These are phyloP conservation scores for Saccharomyces hybrid DNA, from an alignment of 1,139 yeast species.

Conservation along the genomic window DNA sequence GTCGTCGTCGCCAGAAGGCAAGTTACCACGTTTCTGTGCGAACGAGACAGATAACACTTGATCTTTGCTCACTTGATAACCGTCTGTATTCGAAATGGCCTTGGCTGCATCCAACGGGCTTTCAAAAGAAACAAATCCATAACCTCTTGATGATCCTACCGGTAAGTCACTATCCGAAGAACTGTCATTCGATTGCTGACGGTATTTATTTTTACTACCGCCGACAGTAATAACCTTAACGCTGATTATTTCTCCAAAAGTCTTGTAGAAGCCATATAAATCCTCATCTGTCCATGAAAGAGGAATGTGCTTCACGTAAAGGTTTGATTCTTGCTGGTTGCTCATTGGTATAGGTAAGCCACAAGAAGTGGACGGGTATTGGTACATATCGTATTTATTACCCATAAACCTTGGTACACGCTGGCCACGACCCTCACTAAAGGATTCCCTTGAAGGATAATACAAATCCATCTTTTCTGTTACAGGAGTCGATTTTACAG, in stretches of 20 bases:
- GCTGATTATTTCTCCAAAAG: conserved; percentile 39
- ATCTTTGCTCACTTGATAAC: conserved; percentile 21
- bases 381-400: conserved; percentile 6
- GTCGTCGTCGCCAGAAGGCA: background rate
- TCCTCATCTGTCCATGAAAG: conserved; percentile 28
- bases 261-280: conserved; percentile 23
- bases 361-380: conserved; percentile 7
- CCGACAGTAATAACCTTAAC: conserved; percentile 43
- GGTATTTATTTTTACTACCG: conserved; percentile 21
- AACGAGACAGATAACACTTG: conserved; percentile 27
- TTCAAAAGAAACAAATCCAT: conserved; percentile 45
- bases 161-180: conserved; percentile 8
- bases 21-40: conserved; percentile 22
- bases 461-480: background rate
- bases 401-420: conserved; percentile 4
- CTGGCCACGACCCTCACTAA: conserved; percentile 5
- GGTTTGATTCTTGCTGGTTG: conserved; percentile 31
- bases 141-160: conserved; percentile 37
- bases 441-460: conserved; percentile 2
- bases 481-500: background rate
- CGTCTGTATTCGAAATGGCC: conserved; percentile 40
- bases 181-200: conserved; percentile 1
- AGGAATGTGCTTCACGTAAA: conserved; percentile 31
- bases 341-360: conserved; percentile 27
- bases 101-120: conserved; percentile 41